A percentile compares a stretch with the other conserved stretches of the same genome.
Evolutionary conservation across 1,284 basidiomycete genomes (phyloP).

Genomic region (Microbotryum silenes-acaulis): DNA sequence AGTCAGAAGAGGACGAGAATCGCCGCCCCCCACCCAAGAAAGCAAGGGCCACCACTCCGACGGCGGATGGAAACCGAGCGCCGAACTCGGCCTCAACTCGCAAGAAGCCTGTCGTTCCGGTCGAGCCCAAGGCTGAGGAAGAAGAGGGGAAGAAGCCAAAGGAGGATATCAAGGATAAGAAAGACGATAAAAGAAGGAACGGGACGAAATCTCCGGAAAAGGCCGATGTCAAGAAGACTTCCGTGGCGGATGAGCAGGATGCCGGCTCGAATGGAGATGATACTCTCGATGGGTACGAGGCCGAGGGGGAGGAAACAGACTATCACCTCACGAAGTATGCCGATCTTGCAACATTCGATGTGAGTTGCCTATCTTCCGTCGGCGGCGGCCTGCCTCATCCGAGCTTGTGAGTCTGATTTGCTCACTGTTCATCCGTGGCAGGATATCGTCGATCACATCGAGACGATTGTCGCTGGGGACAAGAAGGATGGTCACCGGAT

Average conservation of each 20-base stretch:
- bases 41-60: not conserved
- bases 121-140: not conserved
- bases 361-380: not conserved
- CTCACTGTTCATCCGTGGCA: not conserved
- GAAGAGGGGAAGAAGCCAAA: not conserved
- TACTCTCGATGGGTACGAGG: not conserved
- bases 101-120: constrained; percentile 5
- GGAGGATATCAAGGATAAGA: not conserved
- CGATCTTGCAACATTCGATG: constrained; percentile 12
- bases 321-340: not conserved
- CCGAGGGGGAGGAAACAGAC: not conserved
- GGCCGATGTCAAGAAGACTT: constrained; percentile 2
- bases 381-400: not conserved
- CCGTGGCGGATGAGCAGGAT: not conserved
- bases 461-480: constrained; percentile 1
- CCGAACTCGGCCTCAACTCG: not conserved
- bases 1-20: not conserved
- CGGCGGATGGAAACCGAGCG: not conserved
- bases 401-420: not conserved
- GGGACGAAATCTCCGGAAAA: not conserved
- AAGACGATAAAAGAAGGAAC: not conserved
- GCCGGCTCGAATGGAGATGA: not conserved
- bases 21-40: not conserved
- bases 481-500: not conserved
- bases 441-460: constrained; percentile 5